phyloP scores from a whole-genome alignment of 169 alveolate species.

The Condylostoma magnum region DNA sequence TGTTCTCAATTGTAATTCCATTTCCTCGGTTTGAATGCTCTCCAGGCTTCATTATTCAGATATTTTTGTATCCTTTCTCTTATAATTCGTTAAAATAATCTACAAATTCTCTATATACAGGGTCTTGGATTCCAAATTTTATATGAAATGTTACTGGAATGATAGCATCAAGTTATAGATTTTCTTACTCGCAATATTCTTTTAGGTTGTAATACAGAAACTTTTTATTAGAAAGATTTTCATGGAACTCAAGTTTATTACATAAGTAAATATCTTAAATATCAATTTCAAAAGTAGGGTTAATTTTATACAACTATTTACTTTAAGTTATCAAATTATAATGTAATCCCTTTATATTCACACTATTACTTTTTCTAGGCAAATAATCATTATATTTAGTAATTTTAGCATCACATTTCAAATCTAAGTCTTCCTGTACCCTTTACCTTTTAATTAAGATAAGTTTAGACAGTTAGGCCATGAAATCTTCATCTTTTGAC shows the following conservation, averaged over 20 bases:
- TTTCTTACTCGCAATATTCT: constrained; percentile 23
- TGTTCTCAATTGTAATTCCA: constrained; percentile 30
- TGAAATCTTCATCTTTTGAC: no score
- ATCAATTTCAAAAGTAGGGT: no score
- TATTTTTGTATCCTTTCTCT: constrained; percentile 12
- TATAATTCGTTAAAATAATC: constrained; percentile 13
- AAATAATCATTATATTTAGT: no score
- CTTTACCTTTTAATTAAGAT: no score
- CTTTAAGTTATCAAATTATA: no score
- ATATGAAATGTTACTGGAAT: constrained; percentile 40
- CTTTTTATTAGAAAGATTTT: constrained; percentile 41
- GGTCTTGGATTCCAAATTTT: constrained; percentile 26
- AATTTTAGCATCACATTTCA: no score
- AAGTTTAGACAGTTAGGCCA: no score
- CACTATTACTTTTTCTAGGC: no score
- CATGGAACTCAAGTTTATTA: constrained; percentile 38
- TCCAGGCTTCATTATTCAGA: constrained; percentile 33
- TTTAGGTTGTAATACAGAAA: constrained; percentile 42
- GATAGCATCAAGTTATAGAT: constrained; percentile 25
- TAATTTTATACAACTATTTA: no score
- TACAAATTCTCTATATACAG: constrained; percentile 17
- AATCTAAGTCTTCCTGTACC: no score
- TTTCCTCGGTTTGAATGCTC: constrained; percentile 32
- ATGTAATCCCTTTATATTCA: no score
- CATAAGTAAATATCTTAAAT: no score